Percentiles rank a stretch among this genome's conserved stretches.
These are phyloP conservation scores for Hanseniaspora uvarum DNA, from an alignment of 1,139 yeast species.

Conservation along the genomic window DNA sequence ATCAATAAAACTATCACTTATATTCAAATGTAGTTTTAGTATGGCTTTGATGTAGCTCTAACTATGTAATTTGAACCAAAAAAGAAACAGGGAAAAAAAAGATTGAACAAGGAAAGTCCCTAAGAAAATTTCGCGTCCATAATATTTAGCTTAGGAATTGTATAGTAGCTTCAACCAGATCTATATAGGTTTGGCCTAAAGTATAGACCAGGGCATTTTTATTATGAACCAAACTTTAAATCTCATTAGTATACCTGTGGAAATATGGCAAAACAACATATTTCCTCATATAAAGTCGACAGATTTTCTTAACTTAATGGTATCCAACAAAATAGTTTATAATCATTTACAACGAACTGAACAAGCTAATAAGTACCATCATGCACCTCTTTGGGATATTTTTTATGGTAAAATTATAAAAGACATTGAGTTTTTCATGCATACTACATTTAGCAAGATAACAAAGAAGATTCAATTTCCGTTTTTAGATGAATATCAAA, in stretches of 20 bases:
- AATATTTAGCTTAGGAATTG: no score
- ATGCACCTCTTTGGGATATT: background rate
- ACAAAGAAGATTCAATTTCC: background rate
- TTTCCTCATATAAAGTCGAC: background rate
- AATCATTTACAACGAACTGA: background rate
- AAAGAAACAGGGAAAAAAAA: no score
- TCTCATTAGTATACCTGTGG: background rate
- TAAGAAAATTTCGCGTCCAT: no score
- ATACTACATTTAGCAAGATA: background rate
- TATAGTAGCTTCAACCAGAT: no score
- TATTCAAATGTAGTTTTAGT: no score
- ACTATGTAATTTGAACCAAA: no score
- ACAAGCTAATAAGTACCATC: background rate
- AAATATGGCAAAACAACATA: constrained; percentile 7
- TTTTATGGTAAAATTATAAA: background rate
- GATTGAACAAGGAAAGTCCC: no score
- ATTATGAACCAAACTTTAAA: background rate
- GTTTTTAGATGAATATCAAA: background rate
- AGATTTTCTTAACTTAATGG: constrained; percentile 2
- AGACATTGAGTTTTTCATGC: background rate
- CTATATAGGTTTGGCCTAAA: no score
- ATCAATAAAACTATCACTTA: no score
- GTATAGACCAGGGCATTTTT: no score
- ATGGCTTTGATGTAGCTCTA: no score
- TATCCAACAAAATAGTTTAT: background rate